Evolutionary conservation across 2,329 filamentous ascomycete species (phyloP).

Genomic region (Diplodia scrobiculata): DNA sequence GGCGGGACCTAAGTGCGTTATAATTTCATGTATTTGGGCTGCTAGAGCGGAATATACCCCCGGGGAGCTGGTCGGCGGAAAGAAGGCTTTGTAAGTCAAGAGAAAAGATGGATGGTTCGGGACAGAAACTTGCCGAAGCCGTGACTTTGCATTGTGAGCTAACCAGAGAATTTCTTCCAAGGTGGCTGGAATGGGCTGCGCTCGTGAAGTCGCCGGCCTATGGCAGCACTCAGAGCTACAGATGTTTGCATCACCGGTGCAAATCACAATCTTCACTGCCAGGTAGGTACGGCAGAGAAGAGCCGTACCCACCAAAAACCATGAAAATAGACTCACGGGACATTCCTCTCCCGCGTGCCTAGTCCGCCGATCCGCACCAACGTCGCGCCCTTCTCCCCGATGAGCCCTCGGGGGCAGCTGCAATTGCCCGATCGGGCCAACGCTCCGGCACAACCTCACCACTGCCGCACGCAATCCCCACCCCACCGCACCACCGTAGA

Average conservation of each 20-base stretch:
- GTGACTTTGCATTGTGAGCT: neutral
- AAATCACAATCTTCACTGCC: neutral
- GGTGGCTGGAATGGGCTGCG: neutral
- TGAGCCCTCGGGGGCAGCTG: neutral
- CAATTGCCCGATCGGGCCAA: neutral
- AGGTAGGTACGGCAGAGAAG: neutral
- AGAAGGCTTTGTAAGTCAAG: neutral
- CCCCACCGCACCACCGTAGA: too few species aligned
- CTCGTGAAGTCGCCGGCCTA: neutral
- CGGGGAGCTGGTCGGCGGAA: neutral
- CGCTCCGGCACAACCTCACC: neutral
- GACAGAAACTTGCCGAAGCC: too few species aligned
- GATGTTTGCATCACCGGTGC: neutral
- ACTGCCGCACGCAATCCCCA: neutral
- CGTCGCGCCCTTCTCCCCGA: neutral
- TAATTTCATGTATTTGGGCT: neutral
- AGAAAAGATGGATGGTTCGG: neutral
- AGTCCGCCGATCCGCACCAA: neutral
- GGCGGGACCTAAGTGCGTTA: neutral
- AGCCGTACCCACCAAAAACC: neutral
- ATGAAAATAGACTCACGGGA: neutral
- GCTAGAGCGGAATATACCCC: neutral
- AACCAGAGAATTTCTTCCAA: neutral
- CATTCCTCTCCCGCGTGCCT: neutral
- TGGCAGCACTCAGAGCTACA: neutral